Base-by-base conservation (phyloP, 2,329 filamentous ascomycete species). In the Purpureocillium lavendulum region DNA sequence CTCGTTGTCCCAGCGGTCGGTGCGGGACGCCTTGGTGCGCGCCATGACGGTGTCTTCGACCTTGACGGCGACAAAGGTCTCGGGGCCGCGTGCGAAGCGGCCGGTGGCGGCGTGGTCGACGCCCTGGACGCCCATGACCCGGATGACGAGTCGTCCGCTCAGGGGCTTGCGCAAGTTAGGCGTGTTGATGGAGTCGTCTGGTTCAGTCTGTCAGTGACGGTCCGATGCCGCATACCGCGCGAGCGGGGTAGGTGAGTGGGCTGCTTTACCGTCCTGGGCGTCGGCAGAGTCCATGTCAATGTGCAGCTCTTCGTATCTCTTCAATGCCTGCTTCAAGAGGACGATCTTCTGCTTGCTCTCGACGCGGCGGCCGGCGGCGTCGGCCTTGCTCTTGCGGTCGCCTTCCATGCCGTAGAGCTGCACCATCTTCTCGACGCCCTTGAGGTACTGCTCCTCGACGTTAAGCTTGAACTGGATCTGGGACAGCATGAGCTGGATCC, bases 311-410 rank as follows among this genome's bases (percentile, higher is more conserved):
- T 96, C 90, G 55, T 98, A 98, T 74, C 90, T 76, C 66, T 95
- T 94, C 57, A 98, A 71, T 36, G 92, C 89, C 67, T 97, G 89
- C 66, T 94, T 95, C 49, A 98, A 70, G 47, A 98, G 74, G 53
- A 95, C 82, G 36, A 98, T 96, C 69, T 98, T 98, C 63, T 97
- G 90, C 61, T 89, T 95, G 66, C 90, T 97, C 66, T 98, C 92
- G 45, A 94, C 83, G 42, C 85, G 78, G 56, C 87, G 80, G 36
- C 83, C 86, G 52, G 94, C 88, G 32, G 92, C 92, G 62, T 98
- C 92, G 42, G 85, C 81, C 60, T 84, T 87, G 67, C 90, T 97
- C 71, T 95, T 96, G 52, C 89, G 82, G 59, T 98, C 92, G 24
- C 92, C 90, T 61, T 97, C 92, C 75, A 97, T 92, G 58, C 92